phyloP scores from a whole-genome alignment of 2,329 filamentous ascomycete genomes.

The Phyllosticta ampelicida region DNA sequence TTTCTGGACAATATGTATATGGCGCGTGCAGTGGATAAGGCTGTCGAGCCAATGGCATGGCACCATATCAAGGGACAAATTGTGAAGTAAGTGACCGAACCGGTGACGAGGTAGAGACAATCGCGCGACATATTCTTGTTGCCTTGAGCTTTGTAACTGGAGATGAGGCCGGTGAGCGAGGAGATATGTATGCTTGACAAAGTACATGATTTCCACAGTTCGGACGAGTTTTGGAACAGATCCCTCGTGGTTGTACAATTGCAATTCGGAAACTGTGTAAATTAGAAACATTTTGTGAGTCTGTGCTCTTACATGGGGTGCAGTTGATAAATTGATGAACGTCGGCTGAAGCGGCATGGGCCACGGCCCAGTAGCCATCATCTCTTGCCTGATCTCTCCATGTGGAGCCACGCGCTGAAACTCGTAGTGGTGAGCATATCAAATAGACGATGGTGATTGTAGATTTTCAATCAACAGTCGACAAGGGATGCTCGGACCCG shows the following conservation, averaged over 20 bases:
- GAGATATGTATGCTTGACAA: neutral
- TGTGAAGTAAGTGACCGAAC: slow-evolving; percentile 2
- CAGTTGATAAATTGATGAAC: neutral
- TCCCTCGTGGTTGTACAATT: neutral
- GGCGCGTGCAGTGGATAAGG: neutral
- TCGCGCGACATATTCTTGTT: neutral
- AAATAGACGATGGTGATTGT: neutral
- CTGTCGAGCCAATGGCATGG: neutral
- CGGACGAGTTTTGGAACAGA: neutral
- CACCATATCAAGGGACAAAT: neutral
- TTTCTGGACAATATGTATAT: neutral
- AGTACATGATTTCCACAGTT: neutral
- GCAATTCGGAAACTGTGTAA: neutral
- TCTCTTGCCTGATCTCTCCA: neutral
- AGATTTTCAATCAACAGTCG: neutral
- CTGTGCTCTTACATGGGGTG: neutral
- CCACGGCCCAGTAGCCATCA: neutral
- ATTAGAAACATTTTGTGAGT: neutral
- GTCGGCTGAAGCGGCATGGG: neutral
- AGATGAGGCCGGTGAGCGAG: neutral
- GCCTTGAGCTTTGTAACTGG: neutral
- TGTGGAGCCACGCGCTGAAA: neutral
- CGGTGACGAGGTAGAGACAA: neutral
- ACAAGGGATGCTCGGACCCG: neutral
- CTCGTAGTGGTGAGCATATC: neutral